A percentile compares a stretch with the other conserved stretches of the same genome.
phyloP scores from a whole-genome alignment of 2,329 filamentous ascomycete species.

The Aspergillus brunneoviolaceus region DNA sequence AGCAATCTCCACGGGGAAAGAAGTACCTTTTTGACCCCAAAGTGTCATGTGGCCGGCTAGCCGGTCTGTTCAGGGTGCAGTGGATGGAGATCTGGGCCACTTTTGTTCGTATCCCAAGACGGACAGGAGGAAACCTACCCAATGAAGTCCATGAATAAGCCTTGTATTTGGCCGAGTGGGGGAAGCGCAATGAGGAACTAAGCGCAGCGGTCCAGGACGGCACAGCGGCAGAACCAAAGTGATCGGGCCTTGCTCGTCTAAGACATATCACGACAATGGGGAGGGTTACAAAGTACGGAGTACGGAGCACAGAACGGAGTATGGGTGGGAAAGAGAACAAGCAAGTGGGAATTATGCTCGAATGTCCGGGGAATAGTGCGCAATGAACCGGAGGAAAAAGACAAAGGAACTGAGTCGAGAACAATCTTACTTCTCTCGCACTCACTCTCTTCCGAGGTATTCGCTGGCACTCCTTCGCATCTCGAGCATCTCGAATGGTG shows the following conservation, averaged over 20 bases:
- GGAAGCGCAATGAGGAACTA: not conserved
- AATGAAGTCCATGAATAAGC: not conserved
- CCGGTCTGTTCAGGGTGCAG: not conserved
- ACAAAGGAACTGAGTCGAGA: too few species aligned
- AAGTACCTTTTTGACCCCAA: not conserved
- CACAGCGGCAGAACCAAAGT: not conserved
- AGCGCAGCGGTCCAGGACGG: not conserved
- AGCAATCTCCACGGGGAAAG: not conserved
- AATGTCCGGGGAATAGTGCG: too few species aligned
- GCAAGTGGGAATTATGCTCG: not conserved
- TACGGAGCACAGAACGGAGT: not conserved
- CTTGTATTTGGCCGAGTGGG: not conserved
- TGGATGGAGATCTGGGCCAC: not conserved
- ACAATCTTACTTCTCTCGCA: too few species aligned
- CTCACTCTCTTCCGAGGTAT: too few species aligned
- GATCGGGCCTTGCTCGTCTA: not conserved
- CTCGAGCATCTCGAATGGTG: too few species aligned
- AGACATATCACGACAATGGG: constrained; percentile 6
- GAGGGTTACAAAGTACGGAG: not conserved
- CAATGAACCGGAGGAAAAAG: too few species aligned
- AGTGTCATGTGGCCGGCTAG: not conserved
- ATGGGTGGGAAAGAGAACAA: not conserved
- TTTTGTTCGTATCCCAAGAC: constrained; percentile 1
- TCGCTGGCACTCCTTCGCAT: too few species aligned
- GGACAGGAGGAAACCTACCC: constrained; percentile 1